Base-by-base conservation (phyloP, 2,329 filamentous ascomycete species). In the Orbilia blumenaviensis region DNA sequence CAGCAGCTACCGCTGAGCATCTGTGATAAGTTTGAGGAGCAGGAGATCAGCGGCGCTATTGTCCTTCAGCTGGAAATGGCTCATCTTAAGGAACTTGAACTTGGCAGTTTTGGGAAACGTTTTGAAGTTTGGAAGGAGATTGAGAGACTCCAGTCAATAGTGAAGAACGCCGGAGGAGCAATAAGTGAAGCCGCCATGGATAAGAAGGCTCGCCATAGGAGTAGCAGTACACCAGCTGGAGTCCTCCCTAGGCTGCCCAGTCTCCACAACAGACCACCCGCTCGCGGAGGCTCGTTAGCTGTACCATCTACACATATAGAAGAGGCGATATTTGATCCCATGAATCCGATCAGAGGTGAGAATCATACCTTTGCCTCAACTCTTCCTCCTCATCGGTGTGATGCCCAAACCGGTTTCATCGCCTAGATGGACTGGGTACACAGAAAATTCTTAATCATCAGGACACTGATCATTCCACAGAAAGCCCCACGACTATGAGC, bases 31-130 rank as follows among this genome's bases (percentile, higher is more conserved):
- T 99, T 99, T 81, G 87, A 91, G 79, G 94, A 98, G 81, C 94
- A 99, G 83, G 95, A 99, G 82, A 98, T 99, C 71, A 90, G 92
- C 1, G 95, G 95, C 56, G 94, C 98, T 80, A 94, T 98, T 2
- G 84, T 99, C 41, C 84, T 99, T 62, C 78, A 80, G 44, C 66
- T 80, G 21, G 79, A 80, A 46, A 80, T 80, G 79, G 48, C 78
- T 3, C 79, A 80, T 46, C 71, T 80, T 25, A 80, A 80, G 42
- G 80, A 80, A 29, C 62, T 80, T 34, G 79, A 80, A 14, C 67
- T 80, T 44, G 79, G 79, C 7, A 80, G 79, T 62, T 80, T 80
- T 74, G 80, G 80, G 14, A 80, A 80, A 69, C 68, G 80, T 23
- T 80, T 80, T 64, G 78, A 80, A 66, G 79, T 80, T 56, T 80